Evolutionary conservation across 2,329 filamentous ascomycete genomes (phyloP), one percentile per base, ranked within the genome.

Genomic region (Aspergillus aculeatinus): DNA sequence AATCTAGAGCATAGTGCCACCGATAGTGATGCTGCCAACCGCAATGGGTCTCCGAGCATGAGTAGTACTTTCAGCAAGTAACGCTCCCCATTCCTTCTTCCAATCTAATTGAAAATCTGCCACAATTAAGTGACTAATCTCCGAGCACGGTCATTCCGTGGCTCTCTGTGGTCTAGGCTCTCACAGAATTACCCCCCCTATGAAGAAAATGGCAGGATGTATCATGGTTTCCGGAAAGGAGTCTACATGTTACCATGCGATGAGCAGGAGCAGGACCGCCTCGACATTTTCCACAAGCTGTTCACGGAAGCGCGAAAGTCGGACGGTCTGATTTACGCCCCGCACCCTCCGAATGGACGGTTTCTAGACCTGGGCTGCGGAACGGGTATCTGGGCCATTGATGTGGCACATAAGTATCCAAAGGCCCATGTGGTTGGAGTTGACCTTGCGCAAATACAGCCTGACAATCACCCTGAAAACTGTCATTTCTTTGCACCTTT

Each of bases 381-480:
- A 21, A 96, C 92, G 1, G 92, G 92, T 44, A 94, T 96, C 62
- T 98, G 94, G 94, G 86, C 89, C 47, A 90, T 96, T 68, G 89
- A 94, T 66, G 89, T 96, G 77, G 89, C 90, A 63, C 87, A 90
- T 84, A 81, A 81, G 72, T 87, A 85, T 70, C 80, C 80, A 12
- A 70, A 83, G 21, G 82, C 85, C 55, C 83, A 86, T 73, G 85
- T 89, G 53, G 72, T 83, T 25, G 87, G 86, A 25, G 73, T 87
- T 27, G 87, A 89, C 70, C 76, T 89, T 23, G 82, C 83, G 47
- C 81, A 83, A 54, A 87, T 87, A 60, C 87, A 88, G 68, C 86
- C 86, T 11, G 57, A 70, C 67, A 94, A 90, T 60, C 91, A 91
- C 50, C 90, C 89, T 1, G 81, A 81, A 23, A 90, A 90, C 63